Evolutionary conservation across 805 yeast genomes (phyloP).

Genomic region (Candida boidinii): DNA sequence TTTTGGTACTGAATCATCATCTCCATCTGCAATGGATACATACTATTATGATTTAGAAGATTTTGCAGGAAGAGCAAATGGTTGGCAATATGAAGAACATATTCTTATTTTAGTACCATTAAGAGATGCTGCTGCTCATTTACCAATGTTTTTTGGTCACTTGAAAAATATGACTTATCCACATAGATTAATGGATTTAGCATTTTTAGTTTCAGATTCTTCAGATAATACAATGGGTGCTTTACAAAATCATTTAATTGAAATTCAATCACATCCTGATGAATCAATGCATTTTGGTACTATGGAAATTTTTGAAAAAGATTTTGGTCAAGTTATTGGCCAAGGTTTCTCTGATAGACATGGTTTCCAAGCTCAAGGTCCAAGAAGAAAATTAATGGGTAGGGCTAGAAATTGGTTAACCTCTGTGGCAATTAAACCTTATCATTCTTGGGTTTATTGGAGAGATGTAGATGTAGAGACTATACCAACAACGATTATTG

Average conservation of each 20-base stretch:
- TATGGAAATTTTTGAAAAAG: constrained; percentile 83
- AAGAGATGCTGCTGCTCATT: constrained; percentile 51
- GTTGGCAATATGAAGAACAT: constrained; percentile 46
- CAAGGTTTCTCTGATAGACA: constrained; percentile 91
- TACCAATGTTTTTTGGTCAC: constrained; percentile 54
- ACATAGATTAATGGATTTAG: constrained; percentile 46
- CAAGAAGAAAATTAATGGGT: constrained; percentile 91
- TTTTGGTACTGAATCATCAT: too few relatives aligned
- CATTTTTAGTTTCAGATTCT: constrained; percentile 86
- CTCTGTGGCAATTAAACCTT: constrained; percentile 78
- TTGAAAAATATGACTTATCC: constrained; percentile 51
- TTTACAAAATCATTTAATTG: constrained; percentile 46
- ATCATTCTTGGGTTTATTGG: constrained; percentile 96
- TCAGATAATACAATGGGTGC: constrained; percentile 78
- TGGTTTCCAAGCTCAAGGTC: constrained; percentile 94
- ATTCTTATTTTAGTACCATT: constrained; percentile 50
- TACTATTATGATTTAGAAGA: constrained; percentile 32
- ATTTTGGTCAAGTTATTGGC: constrained; percentile 89
- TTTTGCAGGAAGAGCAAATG: constrained; percentile 35
- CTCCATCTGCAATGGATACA: constrained; percentile 10
- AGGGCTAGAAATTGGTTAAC: constrained; percentile 92
- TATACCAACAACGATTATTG: constrained; percentile 73
- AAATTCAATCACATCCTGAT: constrained; percentile 60
- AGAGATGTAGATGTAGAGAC: constrained; percentile 97
- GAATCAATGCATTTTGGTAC: constrained; percentile 62